Conservation (phyloP, 306 rosid species). For the Corylus avellana region DNA sequence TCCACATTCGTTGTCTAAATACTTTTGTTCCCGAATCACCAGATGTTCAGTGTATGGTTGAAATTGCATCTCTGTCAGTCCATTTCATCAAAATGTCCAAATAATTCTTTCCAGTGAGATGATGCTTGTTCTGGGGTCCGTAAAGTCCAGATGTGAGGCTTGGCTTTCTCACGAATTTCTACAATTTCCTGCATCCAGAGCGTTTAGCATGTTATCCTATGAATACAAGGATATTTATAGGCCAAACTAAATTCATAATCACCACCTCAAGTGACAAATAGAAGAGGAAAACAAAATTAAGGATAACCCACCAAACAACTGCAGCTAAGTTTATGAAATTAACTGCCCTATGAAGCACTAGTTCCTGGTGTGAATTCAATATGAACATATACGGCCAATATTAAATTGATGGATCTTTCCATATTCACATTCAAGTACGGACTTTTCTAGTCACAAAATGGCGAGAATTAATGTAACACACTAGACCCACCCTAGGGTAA, state of each 20-base stretch:
- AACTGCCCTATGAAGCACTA: not conserved
- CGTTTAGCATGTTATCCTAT: conserved; percentile 16
- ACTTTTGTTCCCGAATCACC: no score
- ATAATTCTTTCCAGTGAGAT: conserved; percentile 49
- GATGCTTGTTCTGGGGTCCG: conserved; percentile 80
- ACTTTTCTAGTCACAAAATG: not conserved
- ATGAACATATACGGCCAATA: not conserved
- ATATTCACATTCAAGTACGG: not conserved
- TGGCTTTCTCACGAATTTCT: conserved; percentile 60
- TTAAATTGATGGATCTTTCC: not conserved
- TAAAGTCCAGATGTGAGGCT: conserved; percentile 71
- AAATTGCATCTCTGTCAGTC: conserved; percentile 27
- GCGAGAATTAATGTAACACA: no score
- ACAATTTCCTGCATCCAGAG: conserved; percentile 71
- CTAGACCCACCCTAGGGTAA: no score
- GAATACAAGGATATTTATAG: not conserved
- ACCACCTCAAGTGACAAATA: conserved; percentile 1
- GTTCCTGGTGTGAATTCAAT: not conserved
- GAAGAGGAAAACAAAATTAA: not conserved
- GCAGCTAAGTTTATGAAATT: conserved; percentile 15
- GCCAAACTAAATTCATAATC: not conserved
- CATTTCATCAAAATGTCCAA: conserved; percentile 62
- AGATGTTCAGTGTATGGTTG: not conserved
- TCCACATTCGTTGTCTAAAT: not conserved
- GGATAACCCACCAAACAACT: not conserved